Conservation (phyloP, 331 rosid species). For the Pyrus hybrid region DNA sequence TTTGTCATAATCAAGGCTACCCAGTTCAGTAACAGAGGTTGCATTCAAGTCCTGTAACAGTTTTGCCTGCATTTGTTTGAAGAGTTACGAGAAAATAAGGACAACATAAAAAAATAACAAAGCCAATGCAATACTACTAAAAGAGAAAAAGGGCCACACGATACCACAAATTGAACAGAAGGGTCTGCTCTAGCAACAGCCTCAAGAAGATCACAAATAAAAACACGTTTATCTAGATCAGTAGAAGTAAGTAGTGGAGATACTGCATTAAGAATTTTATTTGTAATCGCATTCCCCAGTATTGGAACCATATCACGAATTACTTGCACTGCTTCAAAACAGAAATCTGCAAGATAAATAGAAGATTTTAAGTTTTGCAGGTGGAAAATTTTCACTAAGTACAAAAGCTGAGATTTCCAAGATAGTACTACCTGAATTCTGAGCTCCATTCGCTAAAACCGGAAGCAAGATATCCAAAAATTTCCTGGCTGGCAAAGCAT, state of each 20-base stretch:
- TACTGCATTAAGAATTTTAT: conserved; percentile 50
- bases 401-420: conserved; percentile 1
- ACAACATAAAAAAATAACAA: conserved; percentile 6
- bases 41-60: conserved; percentile 62
- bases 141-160: conserved; percentile 10
- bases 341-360: conserved; percentile 46
- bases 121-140: background rate
- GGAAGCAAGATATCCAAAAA: conserved; percentile 66
- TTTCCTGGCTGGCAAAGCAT: conserved; percentile 43
- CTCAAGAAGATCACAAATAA: conserved; percentile 73
- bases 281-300: conserved; percentile 44
- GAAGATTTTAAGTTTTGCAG: conserved; percentile 13
- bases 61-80: conserved; percentile 53
- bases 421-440: conserved; percentile 48
- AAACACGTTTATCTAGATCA: conserved; percentile 52
- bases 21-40: conserved; percentile 58
- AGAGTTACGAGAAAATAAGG: conserved; percentile 1
- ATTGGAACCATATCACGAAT: conserved; percentile 53
- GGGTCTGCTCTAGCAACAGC: conserved; percentile 55
- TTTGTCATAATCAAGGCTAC: conserved; percentile 64
- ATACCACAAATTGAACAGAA: conserved; percentile 59
- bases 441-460: conserved; percentile 42
- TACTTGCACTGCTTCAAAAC: conserved; percentile 51
- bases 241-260: conserved; percentile 58
- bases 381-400: background rate